These are phyloP conservation scores for Tolypocladium amazonense DNA, from an alignment of 2,329 filamentous ascomycete species.

Conservation along the genomic window DNA sequence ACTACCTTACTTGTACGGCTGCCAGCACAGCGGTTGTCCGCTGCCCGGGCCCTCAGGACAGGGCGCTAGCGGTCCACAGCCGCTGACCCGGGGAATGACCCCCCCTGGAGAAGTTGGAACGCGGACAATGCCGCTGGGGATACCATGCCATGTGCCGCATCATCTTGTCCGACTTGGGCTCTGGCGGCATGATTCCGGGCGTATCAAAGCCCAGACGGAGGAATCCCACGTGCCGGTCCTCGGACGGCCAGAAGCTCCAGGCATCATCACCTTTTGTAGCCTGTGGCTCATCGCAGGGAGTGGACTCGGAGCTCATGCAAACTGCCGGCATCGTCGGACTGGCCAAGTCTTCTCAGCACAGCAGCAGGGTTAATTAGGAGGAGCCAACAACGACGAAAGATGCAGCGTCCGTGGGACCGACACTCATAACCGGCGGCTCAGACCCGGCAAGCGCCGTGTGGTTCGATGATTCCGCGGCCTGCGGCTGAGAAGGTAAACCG, in stretches of 20 bases:
- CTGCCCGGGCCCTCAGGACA: background rate
- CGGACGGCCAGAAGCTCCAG: background rate
- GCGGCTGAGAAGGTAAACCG: background rate
- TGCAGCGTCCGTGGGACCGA: background rate
- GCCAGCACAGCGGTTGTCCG: background rate
- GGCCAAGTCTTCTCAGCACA: background rate
- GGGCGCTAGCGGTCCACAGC: background rate
- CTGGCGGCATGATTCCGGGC: background rate
- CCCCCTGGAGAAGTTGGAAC: background rate
- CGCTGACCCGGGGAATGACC: background rate
- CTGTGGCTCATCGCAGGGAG: background rate
- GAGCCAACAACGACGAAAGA: background rate
- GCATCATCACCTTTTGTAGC: background rate
- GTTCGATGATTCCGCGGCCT: background rate
- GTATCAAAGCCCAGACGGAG: background rate
- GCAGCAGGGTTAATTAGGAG: background rate
- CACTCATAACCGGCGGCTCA: background rate
- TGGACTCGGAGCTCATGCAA: background rate
- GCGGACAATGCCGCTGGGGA: background rate
- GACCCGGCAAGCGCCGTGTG: background rate
- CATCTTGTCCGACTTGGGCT: background rate
- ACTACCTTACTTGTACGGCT: too few relatives aligned
- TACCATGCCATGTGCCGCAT: background rate
- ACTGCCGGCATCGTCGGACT: background rate
- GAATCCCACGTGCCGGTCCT: background rate